A percentile compares a stretch with the other conserved stretches of the same genome.
These are phyloP conservation scores for Talaromyces sp. DNA, from an alignment of 2,329 filamentous ascomycete species.

Conservation along the genomic window DNA sequence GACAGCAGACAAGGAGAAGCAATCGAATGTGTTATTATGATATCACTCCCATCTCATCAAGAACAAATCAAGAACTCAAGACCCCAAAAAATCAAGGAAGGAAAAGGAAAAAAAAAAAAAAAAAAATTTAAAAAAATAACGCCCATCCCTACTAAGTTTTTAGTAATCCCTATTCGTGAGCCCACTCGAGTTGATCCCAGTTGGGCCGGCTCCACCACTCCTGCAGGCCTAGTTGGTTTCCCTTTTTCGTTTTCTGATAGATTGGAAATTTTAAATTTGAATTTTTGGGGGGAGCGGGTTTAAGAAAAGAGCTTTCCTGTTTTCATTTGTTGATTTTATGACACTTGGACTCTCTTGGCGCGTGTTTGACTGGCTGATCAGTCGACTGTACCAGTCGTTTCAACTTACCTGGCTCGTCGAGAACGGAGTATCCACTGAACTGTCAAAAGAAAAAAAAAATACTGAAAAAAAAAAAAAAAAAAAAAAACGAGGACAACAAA, in stretches of 20 bases:
- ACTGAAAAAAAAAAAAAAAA: neutral
- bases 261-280: constrained; percentile 3
- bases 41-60: too few relatives aligned
- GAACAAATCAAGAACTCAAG: too few relatives aligned
- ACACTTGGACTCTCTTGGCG: neutral
- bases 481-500: neutral
- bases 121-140: too few relatives aligned
- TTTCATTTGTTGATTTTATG: neutral
- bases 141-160: too few relatives aligned
- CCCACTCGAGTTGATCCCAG: neutral
- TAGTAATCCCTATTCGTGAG: neutral
- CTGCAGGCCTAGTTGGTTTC: neutral
- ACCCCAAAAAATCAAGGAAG: too few relatives aligned
- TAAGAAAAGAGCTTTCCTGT: neutral
- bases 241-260: neutral
- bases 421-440: neutral
- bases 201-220: neutral
- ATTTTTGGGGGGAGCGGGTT: neutral
- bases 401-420: too few relatives aligned
- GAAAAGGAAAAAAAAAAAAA: too few relatives aligned
- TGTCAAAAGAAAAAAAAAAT: neutral
- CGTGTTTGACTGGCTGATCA: too few relatives aligned
- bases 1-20: too few relatives aligned
- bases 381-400: neutral
- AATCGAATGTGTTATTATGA: too few relatives aligned